Conservation (phyloP, 2,329 filamentous ascomycete genomes). For the Fusarium subglutinans region DNA sequence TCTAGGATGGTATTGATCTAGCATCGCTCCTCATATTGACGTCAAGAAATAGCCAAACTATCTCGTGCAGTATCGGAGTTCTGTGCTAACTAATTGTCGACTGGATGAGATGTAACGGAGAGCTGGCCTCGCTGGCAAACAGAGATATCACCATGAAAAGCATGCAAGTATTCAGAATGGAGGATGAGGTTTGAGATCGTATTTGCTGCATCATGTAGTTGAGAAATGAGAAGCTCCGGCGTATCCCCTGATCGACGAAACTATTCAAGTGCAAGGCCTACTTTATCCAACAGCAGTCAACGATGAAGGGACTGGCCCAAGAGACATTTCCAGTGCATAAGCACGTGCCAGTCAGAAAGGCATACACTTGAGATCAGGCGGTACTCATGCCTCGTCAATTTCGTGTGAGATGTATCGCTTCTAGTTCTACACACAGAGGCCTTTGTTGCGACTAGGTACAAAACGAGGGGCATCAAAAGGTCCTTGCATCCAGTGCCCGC, state of each 20-base stretch:
- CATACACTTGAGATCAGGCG: too few relatives aligned
- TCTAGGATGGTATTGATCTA: not conserved
- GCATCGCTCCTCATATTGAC: not conserved
- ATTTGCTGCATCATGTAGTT: too few relatives aligned
- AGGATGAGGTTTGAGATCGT: too few relatives aligned
- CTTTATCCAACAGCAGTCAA: not conserved
- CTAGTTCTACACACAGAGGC: not conserved
- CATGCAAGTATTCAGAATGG: too few relatives aligned
- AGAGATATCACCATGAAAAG: too few relatives aligned
- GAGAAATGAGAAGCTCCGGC: not conserved
- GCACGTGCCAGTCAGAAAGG: too few relatives aligned
- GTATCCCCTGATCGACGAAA: not conserved
- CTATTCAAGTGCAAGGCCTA: not conserved
- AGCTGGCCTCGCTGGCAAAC: too few relatives aligned
- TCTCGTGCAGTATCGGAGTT: not conserved
- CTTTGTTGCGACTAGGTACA: not conserved
- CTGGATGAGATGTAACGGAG: too few relatives aligned
- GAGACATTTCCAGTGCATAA: not conserved
- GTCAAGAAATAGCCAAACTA: too few relatives aligned
- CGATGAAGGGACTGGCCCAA: not conserved
- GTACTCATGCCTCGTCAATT: too few relatives aligned
- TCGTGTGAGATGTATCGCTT: not conserved
- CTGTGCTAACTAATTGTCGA: accelerated
- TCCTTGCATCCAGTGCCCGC: not conserved
- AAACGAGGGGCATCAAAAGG: not conserved